These are phyloP conservation scores for Apostasia shenzhenica DNA, from an alignment of 106 monocot species.

Conservation along the genomic window DNA sequence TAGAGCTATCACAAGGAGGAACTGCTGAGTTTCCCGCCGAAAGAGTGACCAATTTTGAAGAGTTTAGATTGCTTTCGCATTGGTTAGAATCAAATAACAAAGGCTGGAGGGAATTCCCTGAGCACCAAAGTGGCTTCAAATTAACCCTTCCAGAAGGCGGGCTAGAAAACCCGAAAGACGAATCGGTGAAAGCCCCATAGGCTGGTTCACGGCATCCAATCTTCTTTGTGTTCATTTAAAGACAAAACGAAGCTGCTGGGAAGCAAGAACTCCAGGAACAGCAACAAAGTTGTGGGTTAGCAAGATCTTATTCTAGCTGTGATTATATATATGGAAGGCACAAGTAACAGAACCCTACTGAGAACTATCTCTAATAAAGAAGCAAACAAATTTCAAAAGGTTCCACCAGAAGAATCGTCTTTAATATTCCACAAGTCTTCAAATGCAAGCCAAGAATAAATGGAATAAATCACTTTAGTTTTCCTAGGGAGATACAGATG, in stretches of 20 bases:
- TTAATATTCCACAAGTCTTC: slow-evolving; percentile 4
- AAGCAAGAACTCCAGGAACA: not conserved
- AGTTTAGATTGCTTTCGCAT: not conserved
- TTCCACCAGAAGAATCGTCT: slow-evolving; percentile 3
- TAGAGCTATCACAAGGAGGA: not conserved
- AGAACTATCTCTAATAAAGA: not conserved
- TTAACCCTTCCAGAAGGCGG: slow-evolving; percentile 2
- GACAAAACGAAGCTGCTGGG: not conserved
- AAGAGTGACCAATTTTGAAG: not conserved
- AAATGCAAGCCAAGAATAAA: not conserved
- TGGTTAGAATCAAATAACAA: slow-evolving; percentile 1
- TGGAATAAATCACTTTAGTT: not conserved
- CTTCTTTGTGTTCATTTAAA: slow-evolving; percentile 6
- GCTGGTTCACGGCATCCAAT: not conserved
- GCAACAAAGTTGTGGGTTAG: too few relatives aligned
- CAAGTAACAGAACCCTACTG: too few relatives aligned
- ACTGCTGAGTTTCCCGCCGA: not conserved
- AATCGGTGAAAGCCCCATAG: not conserved
- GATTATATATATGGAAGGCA: not conserved
- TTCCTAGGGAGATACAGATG: not conserved
- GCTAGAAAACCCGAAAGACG: not conserved
- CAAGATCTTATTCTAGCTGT: not conserved
- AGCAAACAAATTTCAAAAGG: slow-evolving; percentile 6
- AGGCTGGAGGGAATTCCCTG: not conserved
- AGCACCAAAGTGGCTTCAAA: too few relatives aligned